phyloP scores from a whole-genome alignment of 2,329 filamentous ascomycete species.

The Tricladium varicosporioides region DNA sequence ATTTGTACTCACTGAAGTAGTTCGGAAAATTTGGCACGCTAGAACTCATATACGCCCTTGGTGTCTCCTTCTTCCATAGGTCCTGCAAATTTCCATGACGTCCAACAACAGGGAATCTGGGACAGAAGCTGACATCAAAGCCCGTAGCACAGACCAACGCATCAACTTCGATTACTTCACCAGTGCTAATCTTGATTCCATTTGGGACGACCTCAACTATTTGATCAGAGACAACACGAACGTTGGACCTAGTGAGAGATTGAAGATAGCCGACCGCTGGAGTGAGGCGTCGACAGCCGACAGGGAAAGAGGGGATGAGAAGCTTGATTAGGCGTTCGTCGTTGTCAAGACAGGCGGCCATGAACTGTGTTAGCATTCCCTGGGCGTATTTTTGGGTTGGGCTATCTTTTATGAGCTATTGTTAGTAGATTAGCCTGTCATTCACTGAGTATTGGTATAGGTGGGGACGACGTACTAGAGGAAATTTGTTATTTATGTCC shows the following conservation, averaged over 20 bases:
- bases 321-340: slow-evolving; percentile 49
- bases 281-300: slow-evolving; percentile 41
- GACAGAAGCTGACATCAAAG: slow-evolving; percentile 30
- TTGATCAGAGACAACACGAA: slow-evolving; percentile 42
- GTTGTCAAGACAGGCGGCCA: slow-evolving; percentile 46
- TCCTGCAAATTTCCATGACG: slow-evolving; percentile 25
- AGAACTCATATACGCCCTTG: slow-evolving; percentile 35
- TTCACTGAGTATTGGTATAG: slow-evolving; percentile 31
- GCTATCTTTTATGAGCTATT: slow-evolving; percentile 13
- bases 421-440: slow-evolving; percentile 43
- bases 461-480: slow-evolving; percentile 30
- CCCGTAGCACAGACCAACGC: slow-evolving; percentile 36
- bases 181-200: slow-evolving; percentile 34
- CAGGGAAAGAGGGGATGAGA: slow-evolving; percentile 40
- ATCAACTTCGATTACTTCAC: slow-evolving; percentile 34
- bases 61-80: slow-evolving; percentile 27
- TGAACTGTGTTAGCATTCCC: slow-evolving; percentile 38
- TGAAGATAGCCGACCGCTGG: slow-evolving; percentile 40
- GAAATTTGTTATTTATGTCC: slow-evolving; percentile 17
- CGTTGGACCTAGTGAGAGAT: slow-evolving; percentile 34
- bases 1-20: slow-evolving; percentile 20
- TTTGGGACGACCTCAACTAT: slow-evolving; percentile 39
- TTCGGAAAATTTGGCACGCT: slow-evolving; percentile 32
- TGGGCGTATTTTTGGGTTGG: background rate
- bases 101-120: slow-evolving; percentile 28